Evolutionary conservation across 768 basidiomycete genomes (phyloP), one percentile per base, ranked within the genome.

Genomic region (Boletus pseudopeckii): DNA sequence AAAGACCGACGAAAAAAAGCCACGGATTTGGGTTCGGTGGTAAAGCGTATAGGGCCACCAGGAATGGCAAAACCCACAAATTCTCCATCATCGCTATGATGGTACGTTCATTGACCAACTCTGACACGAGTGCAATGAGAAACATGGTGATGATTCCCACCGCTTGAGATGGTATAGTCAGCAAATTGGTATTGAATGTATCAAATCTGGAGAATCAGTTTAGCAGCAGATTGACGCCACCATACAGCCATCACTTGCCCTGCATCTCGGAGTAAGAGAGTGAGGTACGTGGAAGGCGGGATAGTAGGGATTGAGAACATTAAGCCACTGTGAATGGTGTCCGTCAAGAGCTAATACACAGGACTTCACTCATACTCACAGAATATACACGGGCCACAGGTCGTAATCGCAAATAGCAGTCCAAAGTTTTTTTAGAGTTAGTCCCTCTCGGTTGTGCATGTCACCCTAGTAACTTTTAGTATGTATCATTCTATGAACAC

Each of bases 381-480:
- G 66, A 28, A 83, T 72, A 62, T 88, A 87, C 20, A 86, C 45
- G 0, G 85, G 85, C 84, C 84, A 87, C 11, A 86, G 66, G 60
- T 85, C 83, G 50, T 79, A 86, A 62, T 87, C 85, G 36, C 75
- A 77, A 7, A 84, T 48, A 0, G 83, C 80, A 7, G 66, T 69
- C 78, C 80, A 85, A 4, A 85, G 63, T 6, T 77, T 72, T 59
- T 71, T 74, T 7, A 75, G 34, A 0, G 78, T 73, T 11, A 87
- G 61, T 0, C 79, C 82, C 67, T 88, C 79, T 39, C 86, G 80
- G 55, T 87, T 87, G 67, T 85, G 84, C 86, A 87, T 85, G 53
- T 84, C 82, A 14, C 61, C 60, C 56, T 59, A 15, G 18, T 40
- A 15, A 44, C 10, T n/a, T 30, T 45, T 32, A 58, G 33, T 5